Percentiles rank a stretch among this genome's conserved stretches.
Evolutionary conservation across 768 basidiomycete genomes (phyloP).

Genomic region (Phaeotremella skinneri): DNA sequence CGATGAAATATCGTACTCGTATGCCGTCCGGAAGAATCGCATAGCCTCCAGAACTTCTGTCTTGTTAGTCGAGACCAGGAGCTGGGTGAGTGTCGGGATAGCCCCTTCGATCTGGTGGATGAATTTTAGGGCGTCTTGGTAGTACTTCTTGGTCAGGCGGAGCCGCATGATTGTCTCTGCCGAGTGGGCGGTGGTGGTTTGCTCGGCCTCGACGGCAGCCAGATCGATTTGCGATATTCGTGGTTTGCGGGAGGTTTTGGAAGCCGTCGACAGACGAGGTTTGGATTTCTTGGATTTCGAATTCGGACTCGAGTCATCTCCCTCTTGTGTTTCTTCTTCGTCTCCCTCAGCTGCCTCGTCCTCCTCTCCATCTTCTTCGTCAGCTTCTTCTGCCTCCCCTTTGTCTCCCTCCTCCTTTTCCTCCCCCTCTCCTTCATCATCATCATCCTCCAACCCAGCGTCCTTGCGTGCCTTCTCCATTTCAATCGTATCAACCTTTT

Average conservation of each 20-base stretch:
- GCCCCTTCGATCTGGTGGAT: slow-evolving; percentile 68
- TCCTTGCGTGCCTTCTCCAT: slow-evolving; percentile 54
- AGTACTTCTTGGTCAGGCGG: slow-evolving; percentile 78
- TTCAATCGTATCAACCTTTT: slow-evolving; percentile 63
- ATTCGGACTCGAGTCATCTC: slow-evolving; percentile 24
- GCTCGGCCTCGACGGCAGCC: slow-evolving; percentile 66
- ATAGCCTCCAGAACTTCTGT: slow-evolving; percentile 56
- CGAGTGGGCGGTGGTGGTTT: slow-evolving; percentile 68
- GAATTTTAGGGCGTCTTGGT: slow-evolving; percentile 77
- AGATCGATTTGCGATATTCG: slow-evolving; percentile 59
- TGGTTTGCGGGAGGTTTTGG: slow-evolving; percentile 56
- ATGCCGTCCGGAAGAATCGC: slow-evolving; percentile 78
- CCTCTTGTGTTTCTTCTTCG: slow-evolving; percentile 16
- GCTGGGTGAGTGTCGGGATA: slow-evolving; percentile 67
- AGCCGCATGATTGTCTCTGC: slow-evolving; percentile 65
- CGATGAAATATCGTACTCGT: slow-evolving; percentile 74
- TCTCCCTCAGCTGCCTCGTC: slow-evolving; percentile 19
- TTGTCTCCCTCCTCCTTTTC: slow-evolving; percentile 44
- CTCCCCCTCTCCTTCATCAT: slow-evolving; percentile 24
- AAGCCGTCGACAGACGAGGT: background rate
- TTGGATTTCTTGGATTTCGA: slow-evolving; percentile 33
- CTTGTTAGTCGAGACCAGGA: slow-evolving; percentile 72
- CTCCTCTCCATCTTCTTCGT: slow-evolving; percentile 52
- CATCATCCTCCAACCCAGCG: slow-evolving; percentile 47
- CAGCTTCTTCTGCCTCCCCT: slow-evolving; percentile 47